Evolutionary conservation across 371 early-diverging fungal genomes (phyloP), one percentile per base, ranked within the genome.

Genomic region (Dinochytrium kinnereticum): DNA sequence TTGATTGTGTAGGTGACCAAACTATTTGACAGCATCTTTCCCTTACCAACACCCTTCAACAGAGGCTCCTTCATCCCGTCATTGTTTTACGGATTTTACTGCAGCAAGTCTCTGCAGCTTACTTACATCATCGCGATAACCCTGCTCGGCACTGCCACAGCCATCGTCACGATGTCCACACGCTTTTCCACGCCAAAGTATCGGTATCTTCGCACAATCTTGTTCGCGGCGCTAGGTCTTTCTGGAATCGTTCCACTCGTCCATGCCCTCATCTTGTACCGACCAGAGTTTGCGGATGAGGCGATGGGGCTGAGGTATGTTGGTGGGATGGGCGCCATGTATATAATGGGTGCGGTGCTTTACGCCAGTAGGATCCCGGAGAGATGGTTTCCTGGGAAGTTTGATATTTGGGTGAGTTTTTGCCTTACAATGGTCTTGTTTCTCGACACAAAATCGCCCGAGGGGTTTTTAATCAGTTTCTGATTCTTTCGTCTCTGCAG

Each of bases 291-390:
- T 53, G 86, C 78, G 30, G 44, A 59, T 19, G 33, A 87, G n/a
- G 87, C 91, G 0, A 82, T 91, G 51, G 86, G 89, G 15, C 71
- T 93, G 28, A 81, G 80, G 2, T 87, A 91, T 70, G 81, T 94
- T 79, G 67, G 86, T 15, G 38, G 85, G 30, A 94, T 94, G 92
- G 96, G 91, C 0, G 73, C 74, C 0, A 81, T 89, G 37, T 97
- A 97, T 80, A 83, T 96, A 64, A 59, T 84, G 31, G 98, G 97
- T 24, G 95, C 95, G 34, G 69, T 92, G 28, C 86, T 97, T 37
- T 97, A 96, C 77, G 95, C 90, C 10, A 81, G 81, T 39, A 81
- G 94, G 72, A 81, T 90, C 7, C 92, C 92, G 19, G 92, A 91
- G 80, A 74, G 88, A 65, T 87, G 86, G 87, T 84, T 77, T 70